Percentiles rank a stretch among this genome's conserved stretches.
phyloP scores from a whole-genome alignment of 495 filamentous ascomycete genomes.

The Cercophora samala region DNA sequence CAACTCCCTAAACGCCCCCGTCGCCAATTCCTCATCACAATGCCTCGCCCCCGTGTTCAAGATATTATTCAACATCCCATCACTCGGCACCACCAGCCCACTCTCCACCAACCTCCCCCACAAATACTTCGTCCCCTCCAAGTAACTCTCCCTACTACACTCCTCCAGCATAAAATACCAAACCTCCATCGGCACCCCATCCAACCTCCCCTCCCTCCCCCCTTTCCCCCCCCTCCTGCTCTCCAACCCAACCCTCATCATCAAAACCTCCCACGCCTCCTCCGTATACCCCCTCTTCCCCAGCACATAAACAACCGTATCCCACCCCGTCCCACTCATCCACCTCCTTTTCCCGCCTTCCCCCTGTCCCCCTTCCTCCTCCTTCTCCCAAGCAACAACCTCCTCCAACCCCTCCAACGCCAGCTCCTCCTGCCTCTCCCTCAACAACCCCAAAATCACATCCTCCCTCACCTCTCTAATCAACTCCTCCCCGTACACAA shows the following conservation, averaged over 20 bases:
- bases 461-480: conserved; percentile 61
- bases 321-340: conserved; percentile 56
- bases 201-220: conserved; percentile 28
- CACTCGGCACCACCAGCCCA: conserved; percentile 60
- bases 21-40: conserved; percentile 65
- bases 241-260: background rate
- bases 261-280: conserved; percentile 65
- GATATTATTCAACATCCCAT: conserved; percentile 60
- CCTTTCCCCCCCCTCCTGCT: conserved; percentile 28
- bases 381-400: conserved; percentile 56
- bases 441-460: conserved; percentile 68
- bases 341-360: conserved; percentile 54
- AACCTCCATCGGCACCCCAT: conserved; percentile 43
- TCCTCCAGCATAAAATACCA: conserved; percentile 71
- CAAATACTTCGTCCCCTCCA: conserved; percentile 49
- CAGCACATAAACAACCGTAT: conserved; percentile 68
- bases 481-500: conserved; percentile 61
- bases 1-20: conserved; percentile 58
- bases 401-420: conserved; percentile 69
- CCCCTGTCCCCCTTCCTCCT: conserved; percentile 41
- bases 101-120: conserved; percentile 61
- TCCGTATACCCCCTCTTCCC: conserved; percentile 69
- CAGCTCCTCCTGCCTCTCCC: conserved; percentile 77
- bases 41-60: conserved; percentile 65
- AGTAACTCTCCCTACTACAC: conserved; percentile 50